Conservation (phyloP, 75 land plant genomes). For the Isoetes taiwanensis region DNA sequence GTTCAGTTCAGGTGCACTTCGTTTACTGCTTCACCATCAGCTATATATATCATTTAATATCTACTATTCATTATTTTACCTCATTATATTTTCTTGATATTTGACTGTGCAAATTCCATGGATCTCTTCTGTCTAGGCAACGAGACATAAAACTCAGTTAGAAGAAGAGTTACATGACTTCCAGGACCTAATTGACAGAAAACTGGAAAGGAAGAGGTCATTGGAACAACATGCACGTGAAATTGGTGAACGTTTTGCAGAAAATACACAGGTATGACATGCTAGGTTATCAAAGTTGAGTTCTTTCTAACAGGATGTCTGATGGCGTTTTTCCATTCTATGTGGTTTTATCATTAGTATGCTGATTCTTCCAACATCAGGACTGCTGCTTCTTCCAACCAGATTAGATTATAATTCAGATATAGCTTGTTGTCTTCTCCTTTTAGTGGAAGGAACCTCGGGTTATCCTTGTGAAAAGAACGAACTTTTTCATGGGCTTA, state of each 20-base stretch:
- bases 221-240: constrained; percentile 58
- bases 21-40: no score
- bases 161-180: constrained; percentile 38
- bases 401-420: neutral
- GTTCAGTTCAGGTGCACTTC: no score
- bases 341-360: neutral
- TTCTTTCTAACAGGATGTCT: no score
- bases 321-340: neutral
- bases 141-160: constrained; percentile 39
- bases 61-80: neutral
- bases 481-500: no score
- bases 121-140: no score
- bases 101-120: no score
- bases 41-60: neutral
- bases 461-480: no score
- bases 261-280: constrained; percentile 57
- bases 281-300: no score
- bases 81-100: neutral
- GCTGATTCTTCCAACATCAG: no score
- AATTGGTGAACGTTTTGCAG: constrained; percentile 42
- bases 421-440: neutral
- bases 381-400: neutral
- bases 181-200: constrained; percentile 23
- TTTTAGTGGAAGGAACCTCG: neutral
- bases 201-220: constrained; percentile 16